Evolutionary conservation across 805 yeast genomes (phyloP).

Genomic region (Scheffersomyces ergatensis): DNA sequence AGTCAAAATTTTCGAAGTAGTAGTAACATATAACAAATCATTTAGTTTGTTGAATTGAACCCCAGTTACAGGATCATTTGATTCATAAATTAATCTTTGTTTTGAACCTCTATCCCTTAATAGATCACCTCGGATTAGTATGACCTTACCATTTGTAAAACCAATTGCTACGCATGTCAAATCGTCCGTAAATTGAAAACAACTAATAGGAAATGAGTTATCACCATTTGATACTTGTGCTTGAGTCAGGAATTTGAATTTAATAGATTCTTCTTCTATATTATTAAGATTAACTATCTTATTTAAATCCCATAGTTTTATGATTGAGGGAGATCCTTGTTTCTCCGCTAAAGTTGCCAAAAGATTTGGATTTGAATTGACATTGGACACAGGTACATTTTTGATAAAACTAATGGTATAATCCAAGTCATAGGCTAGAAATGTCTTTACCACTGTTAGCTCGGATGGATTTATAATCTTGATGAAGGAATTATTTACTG

Average conservation of each 20-base stretch:
- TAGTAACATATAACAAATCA: conserved; percentile 60
- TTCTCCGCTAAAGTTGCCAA: conserved; percentile 73
- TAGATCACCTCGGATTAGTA: conserved; percentile 83
- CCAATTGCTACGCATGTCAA: conserved; percentile 73
- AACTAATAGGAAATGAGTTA: conserved; percentile 76
- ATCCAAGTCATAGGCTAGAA: conserved; percentile 63
- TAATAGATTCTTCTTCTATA: conserved; percentile 15
- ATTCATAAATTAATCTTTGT: conserved; percentile 75
- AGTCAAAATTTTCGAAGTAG: conserved; percentile 69
- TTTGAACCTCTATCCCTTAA: conserved; percentile 86
- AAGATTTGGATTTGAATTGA: conserved; percentile 44
- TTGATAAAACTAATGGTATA: conserved; percentile 60
- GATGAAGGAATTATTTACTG: conserved; percentile 51
- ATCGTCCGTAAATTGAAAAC: conserved; percentile 52
- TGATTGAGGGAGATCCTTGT: conserved; percentile 64
- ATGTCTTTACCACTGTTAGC: conserved; percentile 46
- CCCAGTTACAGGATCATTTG: conserved; percentile 79
- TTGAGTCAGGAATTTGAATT: conserved; percentile 52
- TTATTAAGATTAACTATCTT: conserved; percentile 33
- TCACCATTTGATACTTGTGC: conserved; percentile 67
- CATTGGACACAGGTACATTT: conserved; percentile 28
- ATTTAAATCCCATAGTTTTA: conserved; percentile 73
- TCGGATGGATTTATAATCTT: conserved; percentile 51
- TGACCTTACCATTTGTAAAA: conserved; percentile 78
- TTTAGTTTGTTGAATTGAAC: conserved; percentile 57